These are phyloP conservation scores for Pyrenula aspistea DNA, from an alignment of 495 filamentous ascomycete species.

Conservation along the genomic window DNA sequence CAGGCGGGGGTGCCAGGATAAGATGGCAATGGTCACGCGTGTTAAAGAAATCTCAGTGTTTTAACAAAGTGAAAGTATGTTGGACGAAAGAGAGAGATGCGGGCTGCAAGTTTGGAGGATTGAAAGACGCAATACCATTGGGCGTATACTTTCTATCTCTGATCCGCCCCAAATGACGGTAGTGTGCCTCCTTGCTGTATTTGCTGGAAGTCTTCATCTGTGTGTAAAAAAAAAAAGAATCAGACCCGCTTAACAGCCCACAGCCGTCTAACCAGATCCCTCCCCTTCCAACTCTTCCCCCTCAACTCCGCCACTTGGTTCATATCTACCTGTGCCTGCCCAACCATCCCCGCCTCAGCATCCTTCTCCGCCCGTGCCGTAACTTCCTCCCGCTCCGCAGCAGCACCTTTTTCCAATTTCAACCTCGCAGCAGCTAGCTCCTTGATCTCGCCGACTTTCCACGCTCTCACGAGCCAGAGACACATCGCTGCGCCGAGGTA, in stretches of 20 bases:
- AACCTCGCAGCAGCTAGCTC: slow-evolving; percentile 18
- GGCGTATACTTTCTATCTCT: too few species aligned
- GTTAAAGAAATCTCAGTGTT: too few species aligned
- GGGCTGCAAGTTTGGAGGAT: neutral
- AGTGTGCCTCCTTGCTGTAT: neutral
- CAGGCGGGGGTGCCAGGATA: too few species aligned
- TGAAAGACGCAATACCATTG: too few species aligned
- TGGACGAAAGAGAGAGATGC: too few species aligned
- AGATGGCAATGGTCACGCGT: too few species aligned
- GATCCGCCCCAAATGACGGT: too few species aligned
- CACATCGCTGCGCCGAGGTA: slow-evolving; percentile 42
- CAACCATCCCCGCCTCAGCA: slow-evolving; percentile 4
- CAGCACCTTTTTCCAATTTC: slow-evolving; percentile 1
- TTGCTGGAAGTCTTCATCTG: neutral
- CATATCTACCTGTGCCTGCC: neutral
- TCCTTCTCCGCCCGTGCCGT: slow-evolving; percentile 7
- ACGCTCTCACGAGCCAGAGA: slow-evolving; percentile 34
- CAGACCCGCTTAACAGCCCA: slow-evolving; percentile 22
- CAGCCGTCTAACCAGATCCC: slow-evolving; percentile 20
- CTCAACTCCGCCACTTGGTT: neutral
- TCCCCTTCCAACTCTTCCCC: slow-evolving; percentile 15
- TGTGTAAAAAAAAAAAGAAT: neutral
- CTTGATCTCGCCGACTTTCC: slow-evolving; percentile 48
- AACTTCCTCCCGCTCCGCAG: neutral
- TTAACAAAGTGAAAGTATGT: too few species aligned